phyloP scores from a whole-genome alignment of 2,329 filamentous ascomycete species.

The Calonectria fujianensis region DNA sequence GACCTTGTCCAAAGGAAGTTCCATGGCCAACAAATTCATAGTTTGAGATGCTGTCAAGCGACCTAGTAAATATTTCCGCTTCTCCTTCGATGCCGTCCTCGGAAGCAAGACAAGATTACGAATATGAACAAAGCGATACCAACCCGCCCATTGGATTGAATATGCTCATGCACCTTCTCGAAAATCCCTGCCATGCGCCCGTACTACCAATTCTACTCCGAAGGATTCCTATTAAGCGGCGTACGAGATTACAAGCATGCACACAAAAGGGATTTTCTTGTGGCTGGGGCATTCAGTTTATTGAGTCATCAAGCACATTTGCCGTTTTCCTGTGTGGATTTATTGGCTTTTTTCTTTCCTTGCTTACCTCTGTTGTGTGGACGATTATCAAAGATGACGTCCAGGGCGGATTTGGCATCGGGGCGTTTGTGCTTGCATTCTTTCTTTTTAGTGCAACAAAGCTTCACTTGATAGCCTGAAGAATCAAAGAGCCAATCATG shows the following conservation, averaged over 20 bases:
- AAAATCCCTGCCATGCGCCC: conserved; percentile 25
- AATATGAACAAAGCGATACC: conserved; percentile 33
- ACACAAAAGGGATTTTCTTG: conserved; percentile 6
- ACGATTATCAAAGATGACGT: conserved; percentile 26
- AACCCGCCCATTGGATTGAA: conserved; percentile 35
- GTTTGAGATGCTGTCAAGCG: conserved; percentile 17
- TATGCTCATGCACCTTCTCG: conserved; percentile 31
- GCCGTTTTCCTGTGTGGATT: conserved; percentile 21
- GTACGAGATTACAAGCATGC: conserved; percentile 21
- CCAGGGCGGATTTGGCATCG: conserved; percentile 32
- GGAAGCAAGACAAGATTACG: conserved; percentile 21
- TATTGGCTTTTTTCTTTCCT: background rate
- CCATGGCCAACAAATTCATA: background rate
- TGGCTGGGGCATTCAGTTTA: background rate
- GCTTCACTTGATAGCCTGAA: background rate
- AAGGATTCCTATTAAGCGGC: background rate
- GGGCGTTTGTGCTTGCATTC: background rate
- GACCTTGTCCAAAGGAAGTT: too few species aligned
- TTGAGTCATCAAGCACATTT: conserved; percentile 3
- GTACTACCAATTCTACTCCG: too few species aligned
- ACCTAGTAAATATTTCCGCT: conserved; percentile 17
- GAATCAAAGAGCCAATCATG: too few species aligned
- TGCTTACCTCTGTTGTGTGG: conserved; percentile 21
- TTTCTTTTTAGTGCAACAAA: conserved; percentile 9
- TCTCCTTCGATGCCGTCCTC: conserved; percentile 16